Conservation (phyloP, 768 basidiomycete species). For the Amanita exitialis region DNA sequence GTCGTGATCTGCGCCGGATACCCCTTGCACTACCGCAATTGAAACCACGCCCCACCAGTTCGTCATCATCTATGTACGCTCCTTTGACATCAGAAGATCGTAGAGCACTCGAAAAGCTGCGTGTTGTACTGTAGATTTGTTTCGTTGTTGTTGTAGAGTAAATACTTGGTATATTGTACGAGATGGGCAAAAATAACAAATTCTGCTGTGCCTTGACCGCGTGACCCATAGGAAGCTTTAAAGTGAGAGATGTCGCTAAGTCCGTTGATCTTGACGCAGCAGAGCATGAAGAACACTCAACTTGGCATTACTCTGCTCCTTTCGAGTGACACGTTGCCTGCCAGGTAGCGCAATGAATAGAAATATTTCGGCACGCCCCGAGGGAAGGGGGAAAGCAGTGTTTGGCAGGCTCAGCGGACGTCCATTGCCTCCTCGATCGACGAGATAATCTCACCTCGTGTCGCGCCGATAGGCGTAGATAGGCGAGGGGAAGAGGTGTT, state of each 20-base stretch:
- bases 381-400: not conserved
- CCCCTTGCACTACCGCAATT: constrained; percentile 17
- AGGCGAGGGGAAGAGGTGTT: not conserved
- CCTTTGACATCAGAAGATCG: constrained; percentile 47
- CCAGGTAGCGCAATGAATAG: not conserved
- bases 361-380: no score
- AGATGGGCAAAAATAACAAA: no score
- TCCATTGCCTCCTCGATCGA: not conserved
- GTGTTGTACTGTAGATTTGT: constrained; percentile 32
- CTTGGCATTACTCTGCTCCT: not conserved
- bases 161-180: not conserved
- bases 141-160: no score
- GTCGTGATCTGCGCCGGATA: constrained; percentile 10
- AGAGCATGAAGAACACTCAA: not conserved
- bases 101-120: constrained; percentile 46
- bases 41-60: constrained; percentile 11
- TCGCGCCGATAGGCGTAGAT: constrained; percentile 4
- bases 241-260: constrained; percentile 1
- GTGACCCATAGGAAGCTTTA: not conserved
- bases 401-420: not conserved
- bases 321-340: not conserved
- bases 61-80: constrained; percentile 20
- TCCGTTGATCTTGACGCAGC: not conserved
- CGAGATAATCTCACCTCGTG: not conserved
- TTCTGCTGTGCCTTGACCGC: not conserved